Evolutionary conservation across 2,329 filamentous ascomycete genomes (phyloP).

Genomic region (Diplodia corticola): DNA sequence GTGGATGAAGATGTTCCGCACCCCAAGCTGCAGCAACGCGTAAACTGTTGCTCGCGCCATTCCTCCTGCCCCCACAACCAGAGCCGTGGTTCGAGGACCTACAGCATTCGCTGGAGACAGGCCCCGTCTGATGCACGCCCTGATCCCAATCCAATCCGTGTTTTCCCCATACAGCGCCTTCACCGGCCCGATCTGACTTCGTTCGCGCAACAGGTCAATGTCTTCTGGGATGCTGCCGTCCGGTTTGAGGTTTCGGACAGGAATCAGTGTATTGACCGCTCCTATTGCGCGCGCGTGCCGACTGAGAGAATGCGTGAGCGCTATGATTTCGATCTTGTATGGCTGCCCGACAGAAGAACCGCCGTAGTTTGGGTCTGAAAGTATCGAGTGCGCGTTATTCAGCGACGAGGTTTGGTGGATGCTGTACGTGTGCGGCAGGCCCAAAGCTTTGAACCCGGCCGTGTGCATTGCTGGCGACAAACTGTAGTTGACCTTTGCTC

Average conservation of each 20-base stretch:
- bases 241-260: slow-evolving; percentile 61
- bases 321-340: slow-evolving; percentile 71
- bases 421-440: slow-evolving; percentile 68
- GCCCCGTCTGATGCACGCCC: slow-evolving; percentile 69
- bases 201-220: slow-evolving; percentile 53
- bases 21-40: slow-evolving; percentile 74
- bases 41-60: slow-evolving; percentile 80
- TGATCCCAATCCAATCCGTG: slow-evolving; percentile 78
- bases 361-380: slow-evolving; percentile 67
- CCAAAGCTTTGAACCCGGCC: slow-evolving; percentile 64
- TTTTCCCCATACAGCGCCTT: slow-evolving; percentile 75
- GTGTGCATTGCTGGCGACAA: slow-evolving; percentile 78
- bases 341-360: slow-evolving; percentile 71
- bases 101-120: slow-evolving; percentile 69
- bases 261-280: slow-evolving; percentile 74
- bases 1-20: slow-evolving; percentile 72
- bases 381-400: slow-evolving; percentile 62
- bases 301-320: slow-evolving; percentile 65
- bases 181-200: slow-evolving; percentile 66
- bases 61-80: slow-evolving; percentile 63
- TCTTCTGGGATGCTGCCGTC: slow-evolving; percentile 60
- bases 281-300: slow-evolving; percentile 73
- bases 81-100: slow-evolving; percentile 51
- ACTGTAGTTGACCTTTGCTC: slow-evolving; percentile 70
- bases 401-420: slow-evolving; percentile 64